phyloP scores from a whole-genome alignment of 2,329 filamentous ascomycete species.

The Arthrinium phaeospermum region DNA sequence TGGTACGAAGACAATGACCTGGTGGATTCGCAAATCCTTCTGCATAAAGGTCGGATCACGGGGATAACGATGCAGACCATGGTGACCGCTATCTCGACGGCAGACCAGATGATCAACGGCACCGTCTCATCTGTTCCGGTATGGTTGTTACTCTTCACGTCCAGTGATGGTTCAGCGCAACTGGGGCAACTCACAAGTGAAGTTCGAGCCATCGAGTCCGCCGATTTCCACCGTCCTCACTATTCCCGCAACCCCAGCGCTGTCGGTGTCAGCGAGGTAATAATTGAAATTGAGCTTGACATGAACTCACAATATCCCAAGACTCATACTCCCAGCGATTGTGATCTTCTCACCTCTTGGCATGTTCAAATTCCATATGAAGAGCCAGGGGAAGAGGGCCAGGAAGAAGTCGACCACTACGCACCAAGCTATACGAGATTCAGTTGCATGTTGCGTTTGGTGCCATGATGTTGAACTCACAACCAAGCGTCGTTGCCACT shows the following conservation, averaged over 20 bases:
- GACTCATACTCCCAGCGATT: constrained; percentile 23
- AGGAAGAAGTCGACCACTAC: constrained; percentile 25
- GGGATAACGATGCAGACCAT: background rate
- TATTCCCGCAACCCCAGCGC: background rate
- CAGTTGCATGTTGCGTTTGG: background rate
- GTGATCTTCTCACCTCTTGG: constrained; percentile 20
- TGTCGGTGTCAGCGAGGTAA: background rate
- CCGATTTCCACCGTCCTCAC: background rate
- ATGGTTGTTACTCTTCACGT: background rate
- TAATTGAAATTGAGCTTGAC: background rate
- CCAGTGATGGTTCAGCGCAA: background rate
- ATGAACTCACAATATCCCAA: constrained; percentile 10
- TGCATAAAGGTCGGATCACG: background rate
- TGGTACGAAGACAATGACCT: background rate
- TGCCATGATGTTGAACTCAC: background rate
- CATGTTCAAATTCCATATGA: constrained; percentile 25
- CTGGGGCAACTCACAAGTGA: background rate
- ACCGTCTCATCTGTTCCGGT: background rate
- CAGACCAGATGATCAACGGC: background rate
- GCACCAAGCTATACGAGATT: constrained; percentile 8
- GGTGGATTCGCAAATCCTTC: background rate
- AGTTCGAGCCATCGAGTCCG: background rate
- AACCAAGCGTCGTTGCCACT: background rate
- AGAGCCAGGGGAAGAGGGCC: constrained; percentile 25
- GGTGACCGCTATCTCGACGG: background rate